A percentile compares a stretch with the other conserved stretches of the same genome.
phyloP scores from a whole-genome alignment of 192 early-diverging fungal species.

The Dissophora ornata region DNA sequence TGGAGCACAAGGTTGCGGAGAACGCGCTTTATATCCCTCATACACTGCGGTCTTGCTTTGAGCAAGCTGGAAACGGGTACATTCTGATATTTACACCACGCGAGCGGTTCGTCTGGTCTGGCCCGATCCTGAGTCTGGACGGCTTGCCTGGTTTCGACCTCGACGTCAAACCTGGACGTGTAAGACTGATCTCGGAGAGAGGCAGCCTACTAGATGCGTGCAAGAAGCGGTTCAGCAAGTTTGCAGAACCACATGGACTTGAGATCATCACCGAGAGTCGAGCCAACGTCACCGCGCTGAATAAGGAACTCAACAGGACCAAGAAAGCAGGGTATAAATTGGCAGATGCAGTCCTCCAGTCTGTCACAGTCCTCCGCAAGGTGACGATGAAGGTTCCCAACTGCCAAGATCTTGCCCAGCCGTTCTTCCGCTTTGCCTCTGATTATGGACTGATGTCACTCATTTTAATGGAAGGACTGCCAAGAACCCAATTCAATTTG shows the following conservation, averaged over 20 bases:
- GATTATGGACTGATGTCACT: slow-evolving; percentile 73
- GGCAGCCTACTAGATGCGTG: slow-evolving; percentile 54
- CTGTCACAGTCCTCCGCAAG: slow-evolving; percentile 66
- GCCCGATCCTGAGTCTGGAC: slow-evolving; percentile 57
- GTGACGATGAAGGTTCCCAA: slow-evolving; percentile 54
- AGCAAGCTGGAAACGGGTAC: slow-evolving; percentile 60
- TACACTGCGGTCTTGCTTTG: slow-evolving; percentile 65
- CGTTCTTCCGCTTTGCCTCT: slow-evolving; percentile 76
- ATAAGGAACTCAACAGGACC: slow-evolving; percentile 67
- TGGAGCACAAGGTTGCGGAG: slow-evolving; percentile 68
- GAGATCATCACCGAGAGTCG: slow-evolving; percentile 63
- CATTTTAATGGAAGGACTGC: slow-evolving; percentile 52
- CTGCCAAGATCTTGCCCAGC: slow-evolving; percentile 73
- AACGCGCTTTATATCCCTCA: slow-evolving; percentile 61
- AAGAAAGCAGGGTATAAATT: slow-evolving; percentile 68
- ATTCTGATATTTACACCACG: slow-evolving; percentile 70
- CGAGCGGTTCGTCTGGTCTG: slow-evolving; percentile 67
- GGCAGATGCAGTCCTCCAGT: slow-evolving; percentile 64
- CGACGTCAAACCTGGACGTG: slow-evolving; percentile 65
- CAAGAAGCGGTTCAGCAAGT: slow-evolving; percentile 63
- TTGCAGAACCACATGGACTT: slow-evolving; percentile 58
- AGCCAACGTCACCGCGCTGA: slow-evolving; percentile 67
- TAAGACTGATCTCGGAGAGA: slow-evolving; percentile 66
- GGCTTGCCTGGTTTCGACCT: slow-evolving; percentile 58
- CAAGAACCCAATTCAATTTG: slow-evolving; percentile 70